Conservation (phyloP, 495 filamentous ascomycete species). For the Lasiosphaeriaceae sp. region DNA sequence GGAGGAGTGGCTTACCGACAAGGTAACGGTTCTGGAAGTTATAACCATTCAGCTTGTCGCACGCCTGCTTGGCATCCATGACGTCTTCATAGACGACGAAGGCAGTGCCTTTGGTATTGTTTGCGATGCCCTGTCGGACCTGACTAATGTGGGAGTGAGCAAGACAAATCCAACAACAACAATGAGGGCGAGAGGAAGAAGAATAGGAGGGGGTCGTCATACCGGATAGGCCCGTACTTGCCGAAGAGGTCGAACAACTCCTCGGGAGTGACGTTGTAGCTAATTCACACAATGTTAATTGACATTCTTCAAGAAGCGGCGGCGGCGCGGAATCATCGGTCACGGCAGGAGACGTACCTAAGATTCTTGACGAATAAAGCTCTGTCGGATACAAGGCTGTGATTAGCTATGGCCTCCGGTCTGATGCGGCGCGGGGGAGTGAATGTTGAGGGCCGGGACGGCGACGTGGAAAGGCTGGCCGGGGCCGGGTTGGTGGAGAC, state of each 20-base stretch:
- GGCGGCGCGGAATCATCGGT: not conserved
- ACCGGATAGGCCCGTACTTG: conserved; percentile 93
- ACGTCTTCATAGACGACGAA: conserved; percentile 99
- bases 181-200: not conserved
- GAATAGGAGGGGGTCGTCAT: conserved; percentile 16
- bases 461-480: conserved; percentile 6
- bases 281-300: conserved; percentile 30
- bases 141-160: conserved; percentile 53
- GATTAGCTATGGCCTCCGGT: conserved; percentile 27
- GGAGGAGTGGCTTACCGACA: conserved; percentile 66
- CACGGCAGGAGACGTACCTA: conserved; percentile 55
- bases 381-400: conserved; percentile 44
- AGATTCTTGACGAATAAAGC: conserved; percentile 98
- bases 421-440: conserved; percentile 1
- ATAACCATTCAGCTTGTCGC: conserved; percentile 99
- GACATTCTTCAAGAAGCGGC: conserved; percentile 1
- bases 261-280: conserved; percentile 93
- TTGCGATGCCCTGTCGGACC: conserved; percentile 96
- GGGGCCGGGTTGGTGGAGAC: conserved; percentile 1
- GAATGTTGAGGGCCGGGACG: conserved; percentile 12
- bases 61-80: conserved; percentile 96
- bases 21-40: conserved; percentile 99
- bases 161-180: not conserved
- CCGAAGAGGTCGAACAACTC: conserved; percentile 93
- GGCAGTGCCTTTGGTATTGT: conserved; percentile 95